Evolutionary conservation across 345 rosid species (phyloP), one percentile per base, ranked within the genome.

Genomic region (Reutealis trisperma): DNA sequence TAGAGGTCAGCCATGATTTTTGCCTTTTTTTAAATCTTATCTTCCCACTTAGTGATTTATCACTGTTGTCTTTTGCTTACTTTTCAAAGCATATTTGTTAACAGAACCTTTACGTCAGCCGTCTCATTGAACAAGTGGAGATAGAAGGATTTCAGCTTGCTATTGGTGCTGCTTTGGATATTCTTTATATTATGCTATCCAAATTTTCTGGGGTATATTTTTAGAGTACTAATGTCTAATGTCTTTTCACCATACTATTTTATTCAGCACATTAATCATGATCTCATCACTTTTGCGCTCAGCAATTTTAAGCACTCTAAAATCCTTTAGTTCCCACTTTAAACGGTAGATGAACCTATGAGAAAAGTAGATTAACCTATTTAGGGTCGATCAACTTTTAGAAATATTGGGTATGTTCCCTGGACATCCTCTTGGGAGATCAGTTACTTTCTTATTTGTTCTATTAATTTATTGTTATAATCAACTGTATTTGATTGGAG

Each of bases 61-160:
- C 58, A 32, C 52, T 70, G 11, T 75, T 62, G 30, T 71, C 63
- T 52, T 62, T 73, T 73, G 13, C 54, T 57, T 68, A 30, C 67
- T 77, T 74, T 80, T 72, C 44, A 70, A 41, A 54, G 32, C 72
- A 63, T 51, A 54, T 47, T 75, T 63, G 59, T 78, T n/a, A 66
- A 61, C 90, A 95, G 99, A 86, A 87, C 78, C 90, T 95, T 73
- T 85, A 84, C 70, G 86, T 82, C 78, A 85, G 86, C 85, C 96
- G 93, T 60, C 83, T 84, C 60, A 64, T 89, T 81, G 94, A 89
- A 82, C 83, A 85, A 79, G 54, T 70, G 58, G 99, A 95, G 81
- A 89, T 91, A 81, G 96, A 93, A 85, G 99, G 96, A 81, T 83
- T 91, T 84, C 90, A 90, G 79, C 92, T 75, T 78, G 90, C 98